Conservation (phyloP, 257 asterid genomes). For the Plantago ovata region DNA sequence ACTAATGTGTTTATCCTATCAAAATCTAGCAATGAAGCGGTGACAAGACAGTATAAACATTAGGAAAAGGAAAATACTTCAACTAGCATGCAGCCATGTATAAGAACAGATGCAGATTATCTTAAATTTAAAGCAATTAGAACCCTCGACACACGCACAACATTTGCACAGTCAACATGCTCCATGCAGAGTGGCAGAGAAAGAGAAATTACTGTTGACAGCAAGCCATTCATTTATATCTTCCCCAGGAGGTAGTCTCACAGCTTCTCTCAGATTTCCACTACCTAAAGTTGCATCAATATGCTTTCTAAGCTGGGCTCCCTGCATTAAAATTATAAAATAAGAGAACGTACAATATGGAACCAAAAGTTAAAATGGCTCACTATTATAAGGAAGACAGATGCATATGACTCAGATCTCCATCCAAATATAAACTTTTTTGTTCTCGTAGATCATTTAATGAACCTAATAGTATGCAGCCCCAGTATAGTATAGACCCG, state of each 20-base stretch:
- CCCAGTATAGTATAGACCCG: neutral
- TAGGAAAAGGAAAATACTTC: too few relatives aligned
- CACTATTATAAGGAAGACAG: too few relatives aligned
- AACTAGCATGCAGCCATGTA: too few relatives aligned
- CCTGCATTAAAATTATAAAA: constrained; percentile 40
- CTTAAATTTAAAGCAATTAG: neutral
- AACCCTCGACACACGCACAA: neutral
- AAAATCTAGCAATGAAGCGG: too few relatives aligned
- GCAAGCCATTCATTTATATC: constrained; percentile 95
- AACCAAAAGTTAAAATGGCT: too few relatives aligned
- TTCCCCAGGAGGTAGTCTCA: constrained; percentile 92
- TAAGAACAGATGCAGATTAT: too few relatives aligned
- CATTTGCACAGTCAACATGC: neutral
- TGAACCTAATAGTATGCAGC: neutral
- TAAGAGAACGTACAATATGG: too few relatives aligned
- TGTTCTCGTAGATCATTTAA: neutral
- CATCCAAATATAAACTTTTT: too few relatives aligned
- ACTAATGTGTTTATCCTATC: too few relatives aligned
- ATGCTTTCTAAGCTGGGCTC: constrained; percentile 85
- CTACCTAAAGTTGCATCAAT: constrained; percentile 94
- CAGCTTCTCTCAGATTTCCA: constrained; percentile 93
- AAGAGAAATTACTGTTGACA: constrained; percentile 62
- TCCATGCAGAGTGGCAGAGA: constrained; percentile 21
- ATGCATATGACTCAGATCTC: too few relatives aligned
- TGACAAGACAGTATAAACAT: too few relatives aligned